phyloP scores from a whole-genome alignment of 805 yeast species.

The Yamadazyma sp. region DNA sequence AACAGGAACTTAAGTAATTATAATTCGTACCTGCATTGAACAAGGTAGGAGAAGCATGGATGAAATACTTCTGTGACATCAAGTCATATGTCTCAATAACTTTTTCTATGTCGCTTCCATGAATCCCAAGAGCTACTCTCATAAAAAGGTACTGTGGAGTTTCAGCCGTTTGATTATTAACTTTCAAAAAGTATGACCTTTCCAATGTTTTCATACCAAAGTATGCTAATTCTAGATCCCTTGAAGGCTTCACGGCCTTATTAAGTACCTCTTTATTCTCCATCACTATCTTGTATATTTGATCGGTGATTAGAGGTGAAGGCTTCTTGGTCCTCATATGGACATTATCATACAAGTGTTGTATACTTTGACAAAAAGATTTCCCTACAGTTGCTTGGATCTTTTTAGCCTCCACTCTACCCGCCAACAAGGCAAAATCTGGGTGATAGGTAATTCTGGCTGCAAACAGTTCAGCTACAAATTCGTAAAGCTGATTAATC shows the following conservation, averaged over 20 bases:
- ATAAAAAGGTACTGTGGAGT: conserved; percentile 88
- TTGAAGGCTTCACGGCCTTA: conserved; percentile 68
- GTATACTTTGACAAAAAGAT: conserved; percentile 28
- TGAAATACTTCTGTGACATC: conserved; percentile 85
- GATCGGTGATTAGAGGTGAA: conserved; percentile 58
- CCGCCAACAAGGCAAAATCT: conserved; percentile 36
- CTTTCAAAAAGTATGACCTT: conserved; percentile 75
- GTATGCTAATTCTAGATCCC: conserved; percentile 78
- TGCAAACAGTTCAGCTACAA: conserved; percentile 36
- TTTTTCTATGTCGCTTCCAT: conserved; percentile 58
- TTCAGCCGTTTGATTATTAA: conserved; percentile 62
- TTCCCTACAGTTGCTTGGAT: conserved; percentile 20
- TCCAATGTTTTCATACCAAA: conserved; percentile 93
- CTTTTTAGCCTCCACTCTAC: conserved; percentile 33
- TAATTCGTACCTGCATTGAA: conserved; percentile 90
- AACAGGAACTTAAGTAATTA: conserved; percentile 89
- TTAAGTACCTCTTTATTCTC: conserved; percentile 65
- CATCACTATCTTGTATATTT: conserved; percentile 61
- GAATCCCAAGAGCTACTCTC: conserved; percentile 92
- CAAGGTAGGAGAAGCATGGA: conserved; percentile 94
- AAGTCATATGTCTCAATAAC: conserved; percentile 81
- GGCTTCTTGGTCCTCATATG: conserved; percentile 34
- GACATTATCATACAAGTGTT: conserved; percentile 16
- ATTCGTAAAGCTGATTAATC: conserved; percentile 25
- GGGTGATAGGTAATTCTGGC: conserved; percentile 34